Conservation (phyloP, 305 asterid species). For the Andrographis paniculata region DNA sequence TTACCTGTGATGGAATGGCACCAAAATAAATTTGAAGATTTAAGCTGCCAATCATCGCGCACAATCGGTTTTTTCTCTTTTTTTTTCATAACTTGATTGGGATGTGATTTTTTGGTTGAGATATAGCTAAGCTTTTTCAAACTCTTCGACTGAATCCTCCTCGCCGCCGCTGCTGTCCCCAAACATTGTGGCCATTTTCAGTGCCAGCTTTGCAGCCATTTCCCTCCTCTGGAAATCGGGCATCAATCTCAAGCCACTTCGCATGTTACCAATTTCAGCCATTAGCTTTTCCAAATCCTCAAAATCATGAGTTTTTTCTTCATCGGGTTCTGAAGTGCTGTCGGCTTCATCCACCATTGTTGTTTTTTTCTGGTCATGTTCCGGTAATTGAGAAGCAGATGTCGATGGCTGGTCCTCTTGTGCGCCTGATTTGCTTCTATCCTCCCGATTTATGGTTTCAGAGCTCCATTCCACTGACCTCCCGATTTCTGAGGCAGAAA, state of each 20-base stretch:
- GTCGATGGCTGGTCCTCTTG: slow-evolving; percentile 40
- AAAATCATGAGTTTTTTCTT: slow-evolving; percentile 42
- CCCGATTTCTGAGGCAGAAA: slow-evolving; percentile 18
- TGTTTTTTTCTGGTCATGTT: slow-evolving; percentile 27
- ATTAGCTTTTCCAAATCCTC: slow-evolving; percentile 86
- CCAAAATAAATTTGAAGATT: too few species aligned
- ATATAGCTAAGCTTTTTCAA: background rate
- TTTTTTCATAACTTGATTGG: too few species aligned
- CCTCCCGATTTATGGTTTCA: slow-evolving; percentile 15
- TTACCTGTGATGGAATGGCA: too few species aligned
- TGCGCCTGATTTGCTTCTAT: slow-evolving; percentile 16
- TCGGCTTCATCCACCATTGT: slow-evolving; percentile 22
- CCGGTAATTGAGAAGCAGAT: slow-evolving; percentile 33
- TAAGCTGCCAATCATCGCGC: too few species aligned
- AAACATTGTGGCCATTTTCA: slow-evolving; percentile 95
- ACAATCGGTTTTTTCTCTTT: too few species aligned
- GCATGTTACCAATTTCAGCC: slow-evolving; percentile 81
- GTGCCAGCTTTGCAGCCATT: slow-evolving; percentile 89
- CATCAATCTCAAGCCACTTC: slow-evolving; percentile 71
- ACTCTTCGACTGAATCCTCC: slow-evolving; percentile 33
- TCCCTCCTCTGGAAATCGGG: slow-evolving; percentile 98
- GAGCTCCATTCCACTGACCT: slow-evolving; percentile 19
- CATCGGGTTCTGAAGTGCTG: slow-evolving; percentile 32
- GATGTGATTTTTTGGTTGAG: too few species aligned
- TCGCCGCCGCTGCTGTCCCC: slow-evolving; percentile 77